phyloP scores from a whole-genome alignment of 179 eudicot genomes.

The Heliamphora pulchella region DNA sequence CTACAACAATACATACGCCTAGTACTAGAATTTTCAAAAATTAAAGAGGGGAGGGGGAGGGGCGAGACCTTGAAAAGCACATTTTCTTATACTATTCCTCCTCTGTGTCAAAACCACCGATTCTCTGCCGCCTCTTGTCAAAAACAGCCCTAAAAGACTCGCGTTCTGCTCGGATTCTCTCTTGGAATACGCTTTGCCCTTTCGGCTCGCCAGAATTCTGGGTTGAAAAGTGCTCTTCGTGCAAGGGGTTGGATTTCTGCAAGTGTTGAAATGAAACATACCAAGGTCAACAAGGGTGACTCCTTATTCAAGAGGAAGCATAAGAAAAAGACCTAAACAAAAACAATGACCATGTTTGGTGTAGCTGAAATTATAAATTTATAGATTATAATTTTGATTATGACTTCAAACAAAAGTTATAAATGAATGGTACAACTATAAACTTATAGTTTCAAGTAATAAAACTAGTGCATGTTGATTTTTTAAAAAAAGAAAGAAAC shows the following conservation, averaged over 20 bases:
- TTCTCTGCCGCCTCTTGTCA: slow-evolving; percentile 72
- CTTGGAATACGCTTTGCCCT: slow-evolving; percentile 54
- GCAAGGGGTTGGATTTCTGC: slow-evolving; percentile 84
- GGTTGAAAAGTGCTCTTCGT: slow-evolving; percentile 31
- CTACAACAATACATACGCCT: background rate
- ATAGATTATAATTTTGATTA: background rate
- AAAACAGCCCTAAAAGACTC: slow-evolving; percentile 83
- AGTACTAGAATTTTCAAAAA: background rate
- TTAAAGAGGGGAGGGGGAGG: background rate
- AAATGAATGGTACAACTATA: too few species aligned
- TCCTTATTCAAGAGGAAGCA: background rate
- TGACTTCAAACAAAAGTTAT: too few species aligned
- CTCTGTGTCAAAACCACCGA: slow-evolving; percentile 45
- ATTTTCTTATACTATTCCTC: slow-evolving; percentile 28
- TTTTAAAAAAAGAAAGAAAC: too few species aligned
- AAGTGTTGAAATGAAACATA: slow-evolving; percentile 9
- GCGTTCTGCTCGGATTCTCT: slow-evolving; percentile 70
- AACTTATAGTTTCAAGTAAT: too few species aligned
- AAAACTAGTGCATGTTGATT: too few species aligned
- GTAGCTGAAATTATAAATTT: background rate
- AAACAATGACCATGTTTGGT: background rate
- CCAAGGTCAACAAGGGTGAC: background rate
- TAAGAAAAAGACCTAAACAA: background rate
- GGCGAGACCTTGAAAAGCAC: background rate
- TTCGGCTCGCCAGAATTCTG: slow-evolving; percentile 31